Evolutionary conservation across 306 rosid genomes (phyloP).

Genomic region (Acmispon strigosus): DNA sequence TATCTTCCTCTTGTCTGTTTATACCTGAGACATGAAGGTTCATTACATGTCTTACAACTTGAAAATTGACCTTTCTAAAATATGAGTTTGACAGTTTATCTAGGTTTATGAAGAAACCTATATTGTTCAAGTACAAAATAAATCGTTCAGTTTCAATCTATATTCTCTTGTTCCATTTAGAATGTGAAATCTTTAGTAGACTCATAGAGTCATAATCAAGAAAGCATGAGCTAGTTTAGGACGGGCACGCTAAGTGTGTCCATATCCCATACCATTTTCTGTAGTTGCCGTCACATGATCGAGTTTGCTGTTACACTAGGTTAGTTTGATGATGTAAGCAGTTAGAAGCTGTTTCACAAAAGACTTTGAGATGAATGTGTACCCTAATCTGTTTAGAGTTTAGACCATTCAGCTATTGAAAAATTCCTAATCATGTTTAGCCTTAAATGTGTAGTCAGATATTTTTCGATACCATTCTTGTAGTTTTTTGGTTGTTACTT

Average conservation of each 20-base stretch:
- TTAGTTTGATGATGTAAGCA: not conserved
- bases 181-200: not conserved
- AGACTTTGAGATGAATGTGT: not conserved
- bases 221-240: not conserved
- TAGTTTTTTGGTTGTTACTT: not conserved
- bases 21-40: not conserved
- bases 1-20: not conserved
- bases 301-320: conserved; percentile 1
- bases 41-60: not conserved
- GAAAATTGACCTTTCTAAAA: not conserved
- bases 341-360: not conserved
- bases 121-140: not conserved
- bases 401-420: not conserved
- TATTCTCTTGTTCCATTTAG: not conserved
- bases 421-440: conserved; percentile 3
- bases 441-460: not conserved
- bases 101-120: conserved; percentile 4
- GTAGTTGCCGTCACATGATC: not conserved
- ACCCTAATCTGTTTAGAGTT: not conserved
- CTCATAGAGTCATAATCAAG: not conserved
- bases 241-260: not conserved
- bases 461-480: not conserved
- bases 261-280: not conserved
- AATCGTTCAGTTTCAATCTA: not conserved
- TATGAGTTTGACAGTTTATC: not conserved